Evolutionary conservation across 768 basidiomycete species (phyloP).

Genomic region (Calocybe indica): DNA sequence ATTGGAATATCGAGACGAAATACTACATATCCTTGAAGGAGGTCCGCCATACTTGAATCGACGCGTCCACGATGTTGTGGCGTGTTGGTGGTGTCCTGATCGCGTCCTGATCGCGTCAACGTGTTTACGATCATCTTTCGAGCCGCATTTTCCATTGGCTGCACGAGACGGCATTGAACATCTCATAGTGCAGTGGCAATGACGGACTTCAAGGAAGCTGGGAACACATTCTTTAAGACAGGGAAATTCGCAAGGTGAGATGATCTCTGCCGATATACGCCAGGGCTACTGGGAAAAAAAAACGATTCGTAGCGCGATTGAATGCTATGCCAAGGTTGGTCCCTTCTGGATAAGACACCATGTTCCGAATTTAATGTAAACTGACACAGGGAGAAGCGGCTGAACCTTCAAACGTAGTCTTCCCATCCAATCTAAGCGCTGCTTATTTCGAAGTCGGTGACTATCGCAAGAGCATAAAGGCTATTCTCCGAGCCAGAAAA

Average conservation of each 20-base stretch:
- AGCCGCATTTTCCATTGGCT: no score
- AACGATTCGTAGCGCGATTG: slow-evolving; percentile 5
- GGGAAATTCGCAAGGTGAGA: slow-evolving; percentile 17
- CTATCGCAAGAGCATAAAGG: slow-evolving; percentile 13
- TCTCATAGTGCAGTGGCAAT: no score
- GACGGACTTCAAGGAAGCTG: not conserved
- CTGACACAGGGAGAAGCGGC: slow-evolving; percentile 14
- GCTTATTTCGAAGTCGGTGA: slow-evolving; percentile 22
- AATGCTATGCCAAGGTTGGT: slow-evolving; percentile 10
- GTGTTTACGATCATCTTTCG: no score
- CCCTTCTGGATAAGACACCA: not conserved
- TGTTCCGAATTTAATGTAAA: not conserved
- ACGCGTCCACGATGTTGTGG: no score
- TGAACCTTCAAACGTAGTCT: slow-evolving; percentile 13
- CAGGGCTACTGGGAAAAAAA: not conserved
- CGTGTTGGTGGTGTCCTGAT: no score
- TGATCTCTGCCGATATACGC: not conserved
- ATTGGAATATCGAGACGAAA: no score
- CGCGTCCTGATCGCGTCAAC: no score
- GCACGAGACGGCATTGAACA: no score
- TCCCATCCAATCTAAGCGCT: slow-evolving; percentile 22
- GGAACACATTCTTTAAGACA: slow-evolving; percentile 19
- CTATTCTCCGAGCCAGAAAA: slow-evolving; percentile 14
- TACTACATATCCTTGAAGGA: no score
- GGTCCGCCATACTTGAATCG: no score